Conservation (phyloP, 75 land plant genomes). For the Adiantum capillusveneris region DNA sequence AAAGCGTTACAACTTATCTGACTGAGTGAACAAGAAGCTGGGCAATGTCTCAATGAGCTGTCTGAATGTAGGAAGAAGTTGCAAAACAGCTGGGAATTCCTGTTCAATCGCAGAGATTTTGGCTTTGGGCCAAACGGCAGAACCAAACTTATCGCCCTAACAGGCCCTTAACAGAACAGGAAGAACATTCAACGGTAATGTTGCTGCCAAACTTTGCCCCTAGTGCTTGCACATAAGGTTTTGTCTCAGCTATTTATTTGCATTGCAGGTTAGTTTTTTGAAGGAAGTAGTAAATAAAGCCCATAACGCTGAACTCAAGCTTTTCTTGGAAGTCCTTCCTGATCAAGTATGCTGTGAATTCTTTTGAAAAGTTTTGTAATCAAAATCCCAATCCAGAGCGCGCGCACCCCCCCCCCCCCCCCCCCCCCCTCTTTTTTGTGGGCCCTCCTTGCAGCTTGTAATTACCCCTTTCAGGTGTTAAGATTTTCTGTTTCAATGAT, state of each 20-base stretch:
- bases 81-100: conserved; percentile 76
- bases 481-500: neutral
- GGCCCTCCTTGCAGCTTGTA: too few species aligned
- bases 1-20: neutral
- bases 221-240: neutral
- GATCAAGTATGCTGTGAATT: conserved; percentile 40
- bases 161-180: conserved; percentile 66
- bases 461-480: too few species aligned
- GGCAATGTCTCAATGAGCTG: too few species aligned
- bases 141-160: conserved; percentile 97
- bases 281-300: conserved; percentile 77
- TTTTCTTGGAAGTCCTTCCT: conserved; percentile 83
- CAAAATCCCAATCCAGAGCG: too few species aligned
- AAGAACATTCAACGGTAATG: conserved; percentile 77
- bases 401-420: too few species aligned
- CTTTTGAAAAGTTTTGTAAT: too few species aligned
- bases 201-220: neutral
- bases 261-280: conserved; percentile 71
- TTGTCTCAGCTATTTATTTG: neutral
- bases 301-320: conserved; percentile 77
- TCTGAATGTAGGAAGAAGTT: conserved; percentile 80
- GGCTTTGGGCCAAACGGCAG: conserved; percentile 97
- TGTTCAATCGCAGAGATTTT: conserved; percentile 66
- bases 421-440: too few species aligned
- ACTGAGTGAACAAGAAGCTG: too few species aligned